Evolutionary conservation across 805 yeast genomes (phyloP), one percentile per base, ranked within the genome.

Genomic region (Torulaspora delbrueckii): DNA sequence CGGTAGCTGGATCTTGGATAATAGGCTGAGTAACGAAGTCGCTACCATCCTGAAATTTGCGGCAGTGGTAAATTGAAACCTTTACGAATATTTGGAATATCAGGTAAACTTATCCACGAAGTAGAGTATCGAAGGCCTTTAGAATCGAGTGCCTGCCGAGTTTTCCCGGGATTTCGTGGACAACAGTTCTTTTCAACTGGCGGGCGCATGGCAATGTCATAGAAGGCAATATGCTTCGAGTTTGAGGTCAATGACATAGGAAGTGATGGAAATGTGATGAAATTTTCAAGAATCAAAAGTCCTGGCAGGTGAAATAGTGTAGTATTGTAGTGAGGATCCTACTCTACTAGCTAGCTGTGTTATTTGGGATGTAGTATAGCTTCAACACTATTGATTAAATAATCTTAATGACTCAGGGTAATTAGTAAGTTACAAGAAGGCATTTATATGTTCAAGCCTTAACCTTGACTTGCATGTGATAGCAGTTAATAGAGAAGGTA

Each of bases 121-220:
- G 39, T 36, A n/a, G 39, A 36, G 27, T 19, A 36, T 36, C 28
- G 39, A 10, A 36, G n/a, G 16, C 39, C 39, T 36, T 36, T 36
- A 16, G 19, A 36, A n/a, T 36, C 26, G 27, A 19, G 39, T 19
- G 27, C 39, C 27, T 19, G 39, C 27, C 39, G 39, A 14, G 39
- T 36, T 36, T 36, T 19, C 27, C 39, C 19, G 26, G 39, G 39
- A 16, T 36, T 36, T 18, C 19, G 39, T 22, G 39, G 13, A 27
- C 39, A 36, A 27, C 39, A 36, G 27, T 36, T 19, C 26, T 16
- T 36, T 16, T 36, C 39, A 25, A 22, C 10, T 14, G 39, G 27
- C 13, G 39, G 39, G 13, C 39, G 39, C 39, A 36, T 14, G n/a
- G 39, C 39, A 16, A 19, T 36, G 16, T 16, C 39, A 36, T 36